Percentiles rank a stretch among this genome's conserved stretches.
phyloP scores from a whole-genome alignment of 129 eudicot species.

The Flaveria ramosissima region DNA sequence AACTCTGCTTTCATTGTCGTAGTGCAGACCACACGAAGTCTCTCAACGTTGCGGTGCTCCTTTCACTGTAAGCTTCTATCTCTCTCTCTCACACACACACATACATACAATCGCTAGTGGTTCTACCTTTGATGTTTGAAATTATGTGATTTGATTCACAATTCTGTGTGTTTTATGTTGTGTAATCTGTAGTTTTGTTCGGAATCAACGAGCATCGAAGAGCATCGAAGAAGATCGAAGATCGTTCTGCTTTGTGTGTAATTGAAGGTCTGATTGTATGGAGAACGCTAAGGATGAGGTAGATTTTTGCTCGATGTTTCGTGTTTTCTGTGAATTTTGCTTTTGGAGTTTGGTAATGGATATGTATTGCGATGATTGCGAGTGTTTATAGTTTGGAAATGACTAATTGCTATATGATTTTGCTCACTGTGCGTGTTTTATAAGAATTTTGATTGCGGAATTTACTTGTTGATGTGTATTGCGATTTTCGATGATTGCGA shows the following conservation, averaged over 20 bases:
- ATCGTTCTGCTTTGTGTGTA: conserved; percentile 8
- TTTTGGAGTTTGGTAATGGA: conserved; percentile 6
- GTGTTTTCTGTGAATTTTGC: neutral
- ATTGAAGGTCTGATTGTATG: conserved; percentile 31
- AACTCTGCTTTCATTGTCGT: conserved; percentile 13
- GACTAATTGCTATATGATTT: too few species aligned
- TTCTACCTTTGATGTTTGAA: neutral
- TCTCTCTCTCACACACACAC: conserved; percentile 17
- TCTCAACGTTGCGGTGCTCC: conserved; percentile 28
- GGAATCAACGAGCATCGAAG: conserved; percentile 28
- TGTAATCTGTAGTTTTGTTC: conserved; percentile 18
- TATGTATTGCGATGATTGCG: neutral
- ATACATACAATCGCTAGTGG: neutral
- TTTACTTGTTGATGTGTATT: too few species aligned
- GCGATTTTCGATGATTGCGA: too few species aligned
- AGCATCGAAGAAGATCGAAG: neutral
- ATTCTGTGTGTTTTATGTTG: neutral
- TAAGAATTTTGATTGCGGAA: too few species aligned
- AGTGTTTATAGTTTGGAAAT: neutral
- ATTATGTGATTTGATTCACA: conserved; percentile 19
- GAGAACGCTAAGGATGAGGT: conserved; percentile 40
- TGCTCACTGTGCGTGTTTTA: too few species aligned
- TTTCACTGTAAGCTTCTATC: conserved; percentile 26
- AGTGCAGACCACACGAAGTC: conserved; percentile 24
- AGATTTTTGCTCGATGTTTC: neutral